Conservation (phyloP, 2,329 filamentous ascomycete genomes). For the Leptographium lundbergii region DNA sequence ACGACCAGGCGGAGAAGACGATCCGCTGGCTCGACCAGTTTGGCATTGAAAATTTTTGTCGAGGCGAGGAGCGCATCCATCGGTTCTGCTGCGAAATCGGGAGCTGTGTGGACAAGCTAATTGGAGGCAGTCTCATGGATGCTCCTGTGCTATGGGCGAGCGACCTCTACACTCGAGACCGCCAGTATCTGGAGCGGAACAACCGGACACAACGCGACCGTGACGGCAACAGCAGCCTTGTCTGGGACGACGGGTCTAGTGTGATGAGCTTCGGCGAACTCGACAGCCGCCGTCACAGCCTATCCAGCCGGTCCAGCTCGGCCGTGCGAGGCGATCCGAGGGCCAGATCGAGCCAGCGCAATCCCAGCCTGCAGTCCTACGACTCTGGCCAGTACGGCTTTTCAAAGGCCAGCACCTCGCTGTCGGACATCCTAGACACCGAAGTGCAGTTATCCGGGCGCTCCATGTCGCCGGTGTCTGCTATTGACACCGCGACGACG, state of each 20-base stretch:
- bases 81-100: slow-evolving; percentile 86
- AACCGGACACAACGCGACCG: slow-evolving; percentile 27
- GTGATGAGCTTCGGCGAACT: slow-evolving; percentile 35
- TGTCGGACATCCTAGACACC: slow-evolving; percentile 55
- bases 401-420: slow-evolving; percentile 41
- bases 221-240: slow-evolving; percentile 27
- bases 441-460: slow-evolving; percentile 57
- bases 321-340: slow-evolving; percentile 42
- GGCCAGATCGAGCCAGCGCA: slow-evolving; percentile 41
- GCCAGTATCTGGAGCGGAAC: slow-evolving; percentile 41
- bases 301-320: slow-evolving; percentile 34
- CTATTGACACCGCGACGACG: slow-evolving; percentile 63
- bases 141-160: slow-evolving; percentile 88
- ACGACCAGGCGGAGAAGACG: slow-evolving; percentile 83
- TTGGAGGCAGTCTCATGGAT: slow-evolving; percentile 72
- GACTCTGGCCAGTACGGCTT: slow-evolving; percentile 52
- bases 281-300: slow-evolving; percentile 31
- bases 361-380: slow-evolving; percentile 56
- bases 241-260: slow-evolving; percentile 40
- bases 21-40: slow-evolving; percentile 69
- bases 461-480: slow-evolving; percentile 51
- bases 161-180: slow-evolving; percentile 72
- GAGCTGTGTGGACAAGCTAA: slow-evolving; percentile 70
- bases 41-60: slow-evolving; percentile 84
- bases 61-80: slow-evolving; percentile 88